A percentile compares a stretch with the other conserved stretches of the same genome.
These are phyloP conservation scores for Euphorbia peplus DNA, from an alignment of 345 rosid genomes.

Conservation along the genomic window DNA sequence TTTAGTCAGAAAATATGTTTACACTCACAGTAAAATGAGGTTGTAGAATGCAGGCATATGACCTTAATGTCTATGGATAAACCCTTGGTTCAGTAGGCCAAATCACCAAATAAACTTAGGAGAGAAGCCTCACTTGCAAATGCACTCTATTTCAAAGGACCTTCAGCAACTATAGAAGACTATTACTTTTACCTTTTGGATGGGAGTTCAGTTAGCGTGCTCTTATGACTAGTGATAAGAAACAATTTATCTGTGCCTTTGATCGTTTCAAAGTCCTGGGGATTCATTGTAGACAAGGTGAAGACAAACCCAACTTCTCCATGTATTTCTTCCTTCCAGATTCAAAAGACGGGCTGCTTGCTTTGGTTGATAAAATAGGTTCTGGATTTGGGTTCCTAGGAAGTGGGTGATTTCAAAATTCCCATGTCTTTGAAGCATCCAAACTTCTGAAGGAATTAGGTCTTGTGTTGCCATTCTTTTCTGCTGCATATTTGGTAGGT, in stretches of 20 bases:
- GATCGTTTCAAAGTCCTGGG: slow-evolving; percentile 69
- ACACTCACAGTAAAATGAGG: no score
- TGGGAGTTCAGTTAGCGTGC: slow-evolving; percentile 48
- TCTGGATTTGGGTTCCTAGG: slow-evolving; percentile 47
- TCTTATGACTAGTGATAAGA: slow-evolving; percentile 74
- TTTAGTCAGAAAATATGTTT: no score
- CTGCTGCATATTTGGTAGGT: no score
- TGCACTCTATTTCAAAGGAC: slow-evolving; percentile 81
- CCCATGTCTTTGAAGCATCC: slow-evolving; percentile 60
- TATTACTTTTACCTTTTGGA: slow-evolving; percentile 58
- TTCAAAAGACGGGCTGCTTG: slow-evolving; percentile 53
- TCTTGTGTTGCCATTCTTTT: no score
- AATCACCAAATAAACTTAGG: no score
- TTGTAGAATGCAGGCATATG: no score
- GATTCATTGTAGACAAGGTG: slow-evolving; percentile 69
- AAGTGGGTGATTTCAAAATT: slow-evolving; percentile 48
- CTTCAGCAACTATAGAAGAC: slow-evolving; percentile 52
- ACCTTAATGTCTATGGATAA: no score
- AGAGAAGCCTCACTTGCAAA: no score
- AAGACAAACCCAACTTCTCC: slow-evolving; percentile 59
- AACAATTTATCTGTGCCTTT: slow-evolving; percentile 43
- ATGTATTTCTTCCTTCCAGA: slow-evolving; percentile 78
- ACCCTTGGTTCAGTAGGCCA: no score
- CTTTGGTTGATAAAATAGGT: slow-evolving; percentile 42
- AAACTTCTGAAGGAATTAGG: slow-evolving; percentile 50